These are phyloP conservation scores for Aschersonia sp. DNA, from an alignment of 2,329 filamentous ascomycete species.

Conservation along the genomic window DNA sequence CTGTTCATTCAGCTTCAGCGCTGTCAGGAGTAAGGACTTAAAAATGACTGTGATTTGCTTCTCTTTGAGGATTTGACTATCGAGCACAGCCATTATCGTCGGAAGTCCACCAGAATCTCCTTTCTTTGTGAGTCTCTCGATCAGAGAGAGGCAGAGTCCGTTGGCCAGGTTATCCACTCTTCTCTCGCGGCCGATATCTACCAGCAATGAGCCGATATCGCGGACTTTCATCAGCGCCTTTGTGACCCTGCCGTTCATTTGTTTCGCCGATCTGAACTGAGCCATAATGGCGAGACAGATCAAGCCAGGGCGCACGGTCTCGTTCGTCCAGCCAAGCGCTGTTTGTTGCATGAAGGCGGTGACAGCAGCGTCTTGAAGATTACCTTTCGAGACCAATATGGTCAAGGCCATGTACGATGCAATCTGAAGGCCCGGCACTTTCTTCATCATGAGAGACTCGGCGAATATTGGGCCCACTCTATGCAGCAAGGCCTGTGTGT, in stretches of 20 bases:
- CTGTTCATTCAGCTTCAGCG: conserved; percentile 40
- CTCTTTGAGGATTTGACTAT: conserved; percentile 44
- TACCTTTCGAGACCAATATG: conserved; percentile 71
- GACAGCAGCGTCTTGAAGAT: conserved; percentile 66
- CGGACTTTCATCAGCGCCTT: conserved; percentile 53
- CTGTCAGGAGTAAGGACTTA: conserved; percentile 47
- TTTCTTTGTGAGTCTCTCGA: conserved; percentile 47
- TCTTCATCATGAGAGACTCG: conserved; percentile 61
- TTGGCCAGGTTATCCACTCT: conserved; percentile 58
- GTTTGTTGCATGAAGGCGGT: conserved; percentile 83
- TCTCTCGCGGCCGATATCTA: conserved; percentile 48
- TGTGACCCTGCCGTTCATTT: conserved; percentile 55
- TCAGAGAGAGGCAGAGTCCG: conserved; percentile 52
- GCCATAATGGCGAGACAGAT: conserved; percentile 71
- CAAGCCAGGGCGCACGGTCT: conserved; percentile 60
- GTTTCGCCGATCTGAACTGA: conserved; percentile 59
- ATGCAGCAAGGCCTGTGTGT: conserved; percentile 65
- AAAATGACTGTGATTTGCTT: conserved; percentile 51
- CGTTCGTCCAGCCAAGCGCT: conserved; percentile 58
- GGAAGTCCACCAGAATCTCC: conserved; percentile 41
- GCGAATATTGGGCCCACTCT: conserved; percentile 56
- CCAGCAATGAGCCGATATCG: conserved; percentile 42
- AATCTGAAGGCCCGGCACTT: conserved; percentile 65
- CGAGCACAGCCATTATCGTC: conserved; percentile 46
- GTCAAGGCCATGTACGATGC: conserved; percentile 86